Evolutionary conservation across 2,329 filamentous ascomycete genomes (phyloP).

Genomic region (Capronia coronata): DNA sequence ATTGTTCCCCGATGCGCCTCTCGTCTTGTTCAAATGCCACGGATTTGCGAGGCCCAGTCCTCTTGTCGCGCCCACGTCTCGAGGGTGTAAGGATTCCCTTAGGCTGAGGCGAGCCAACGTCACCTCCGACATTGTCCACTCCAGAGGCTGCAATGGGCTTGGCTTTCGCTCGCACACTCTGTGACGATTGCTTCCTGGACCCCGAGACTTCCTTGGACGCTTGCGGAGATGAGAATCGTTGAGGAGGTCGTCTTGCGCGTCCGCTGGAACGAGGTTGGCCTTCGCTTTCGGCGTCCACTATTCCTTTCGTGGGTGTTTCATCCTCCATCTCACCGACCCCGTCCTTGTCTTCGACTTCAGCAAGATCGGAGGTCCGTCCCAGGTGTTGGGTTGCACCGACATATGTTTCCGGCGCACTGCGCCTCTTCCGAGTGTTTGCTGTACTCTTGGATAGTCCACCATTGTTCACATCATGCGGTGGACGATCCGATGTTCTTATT

Average conservation of each 20-base stretch:
- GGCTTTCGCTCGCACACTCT: not conserved
- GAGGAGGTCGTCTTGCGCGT: constrained; percentile 6
- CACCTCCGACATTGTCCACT: not conserved
- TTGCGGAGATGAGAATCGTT: not conserved
- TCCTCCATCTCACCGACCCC: not conserved
- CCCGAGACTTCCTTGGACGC: not conserved
- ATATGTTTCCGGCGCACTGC: not conserved
- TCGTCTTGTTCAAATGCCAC: constrained; percentile 27
- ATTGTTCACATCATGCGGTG: too few relatives aligned
- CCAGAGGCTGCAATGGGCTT: not conserved
- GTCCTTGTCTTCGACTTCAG: not conserved
- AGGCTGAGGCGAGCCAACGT: constrained; percentile 16
- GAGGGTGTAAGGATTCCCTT: constrained; percentile 29
- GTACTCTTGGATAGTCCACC: too few relatives aligned
- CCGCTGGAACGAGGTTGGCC: constrained; percentile 10
- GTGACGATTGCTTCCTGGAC: not conserved
- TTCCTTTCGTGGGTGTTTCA: not conserved
- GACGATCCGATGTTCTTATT: not conserved
- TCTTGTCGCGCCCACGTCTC: constrained; percentile 12
- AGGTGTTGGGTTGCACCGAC: not conserved
- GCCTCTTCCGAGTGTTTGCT: not conserved
- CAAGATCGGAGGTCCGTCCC: not conserved
- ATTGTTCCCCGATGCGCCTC: constrained; percentile 23
- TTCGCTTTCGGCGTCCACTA: not conserved
- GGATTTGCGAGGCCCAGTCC: constrained; percentile 21